Percentiles rank a stretch among this genome's conserved stretches.
phyloP scores from a whole-genome alignment of 257 asterid genomes.

The Petunia secreta region DNA sequence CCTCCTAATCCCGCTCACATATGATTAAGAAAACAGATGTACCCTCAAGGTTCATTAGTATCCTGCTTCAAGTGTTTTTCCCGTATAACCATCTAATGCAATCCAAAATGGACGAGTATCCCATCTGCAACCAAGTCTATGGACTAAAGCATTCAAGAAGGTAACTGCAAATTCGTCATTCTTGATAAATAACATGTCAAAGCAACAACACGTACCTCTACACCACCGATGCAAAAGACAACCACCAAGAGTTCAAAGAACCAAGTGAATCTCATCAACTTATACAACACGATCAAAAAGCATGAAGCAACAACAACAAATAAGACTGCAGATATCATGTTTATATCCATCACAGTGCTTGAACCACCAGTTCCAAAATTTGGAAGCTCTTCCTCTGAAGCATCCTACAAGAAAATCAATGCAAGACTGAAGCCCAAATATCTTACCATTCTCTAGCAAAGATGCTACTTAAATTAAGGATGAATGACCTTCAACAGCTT shows the following conservation, averaged over 20 bases:
- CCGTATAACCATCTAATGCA: background rate
- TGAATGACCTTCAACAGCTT: conserved; percentile 68
- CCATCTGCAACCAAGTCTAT: background rate
- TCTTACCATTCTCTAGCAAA: conserved; percentile 15
- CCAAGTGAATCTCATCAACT: conserved; percentile 76
- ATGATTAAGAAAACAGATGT: background rate
- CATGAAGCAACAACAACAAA: conserved; percentile 83
- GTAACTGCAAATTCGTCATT: background rate
- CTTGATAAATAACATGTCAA: conserved; percentile 20
- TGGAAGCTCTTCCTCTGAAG: conserved; percentile 54
- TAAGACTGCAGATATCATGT: conserved; percentile 67
- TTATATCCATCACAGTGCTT: conserved; percentile 79
- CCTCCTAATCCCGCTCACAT: background rate
- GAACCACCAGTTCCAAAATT: conserved; percentile 47
- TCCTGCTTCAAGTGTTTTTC: background rate
- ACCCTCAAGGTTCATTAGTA: background rate
- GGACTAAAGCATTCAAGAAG: background rate
- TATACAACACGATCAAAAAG: conserved; percentile 76
- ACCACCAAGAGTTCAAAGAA: conserved; percentile 82
- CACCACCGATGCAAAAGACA: conserved; percentile 89
- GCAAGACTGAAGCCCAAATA: conserved; percentile 2
- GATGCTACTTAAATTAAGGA: conserved; percentile 17
- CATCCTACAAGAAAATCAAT: conserved; percentile 53
- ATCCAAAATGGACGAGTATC: background rate
- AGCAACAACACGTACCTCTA: conserved; percentile 56